Conservation (phyloP, 768 basidiomycete genomes). For the Gloeophyllum trabeum region DNA sequence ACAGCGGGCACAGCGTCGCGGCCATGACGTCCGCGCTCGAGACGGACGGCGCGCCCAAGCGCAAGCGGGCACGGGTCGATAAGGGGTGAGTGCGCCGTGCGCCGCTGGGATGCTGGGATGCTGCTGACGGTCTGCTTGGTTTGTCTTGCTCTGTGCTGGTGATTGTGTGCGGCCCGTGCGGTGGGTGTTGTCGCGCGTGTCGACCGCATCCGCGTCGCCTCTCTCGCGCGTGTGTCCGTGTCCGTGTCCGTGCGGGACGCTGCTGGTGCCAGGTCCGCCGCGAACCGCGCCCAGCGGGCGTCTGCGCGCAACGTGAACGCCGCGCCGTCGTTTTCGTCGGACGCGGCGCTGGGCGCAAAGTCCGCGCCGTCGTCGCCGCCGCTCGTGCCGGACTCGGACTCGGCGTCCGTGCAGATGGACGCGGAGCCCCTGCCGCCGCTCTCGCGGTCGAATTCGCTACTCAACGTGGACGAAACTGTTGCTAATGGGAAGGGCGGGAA, state of each 20-base stretch:
- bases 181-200: too few species aligned
- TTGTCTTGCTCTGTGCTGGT: too few species aligned
- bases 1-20: constrained; percentile 54
- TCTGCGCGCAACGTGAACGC: constrained; percentile 56
- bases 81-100: constrained; percentile 68
- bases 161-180: too few species aligned
- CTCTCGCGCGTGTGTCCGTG: too few species aligned
- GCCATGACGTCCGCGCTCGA: constrained; percentile 42
- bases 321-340: constrained; percentile 11
- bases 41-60: constrained; percentile 50
- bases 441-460: constrained; percentile 49
- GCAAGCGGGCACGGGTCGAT: constrained; percentile 65
- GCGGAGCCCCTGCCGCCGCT: constrained; percentile 43
- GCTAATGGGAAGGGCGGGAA: constrained; percentile 13
- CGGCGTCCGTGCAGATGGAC: constrained; percentile 40
- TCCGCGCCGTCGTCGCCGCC: constrained; percentile 27
- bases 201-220: too few species aligned
- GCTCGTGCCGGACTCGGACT: constrained; percentile 38
- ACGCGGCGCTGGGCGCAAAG: constrained; percentile 25
- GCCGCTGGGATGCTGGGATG: too few species aligned
- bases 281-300: constrained; percentile 64
- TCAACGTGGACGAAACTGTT: constrained; percentile 12
- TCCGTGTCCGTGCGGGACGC: constrained; percentile 2
- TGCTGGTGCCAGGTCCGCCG: constrained; percentile 32
- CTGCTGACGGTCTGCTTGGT: too few species aligned